phyloP scores from a whole-genome alignment of 2,329 filamentous ascomycete genomes.

The Aspergillus neoniger region DNA sequence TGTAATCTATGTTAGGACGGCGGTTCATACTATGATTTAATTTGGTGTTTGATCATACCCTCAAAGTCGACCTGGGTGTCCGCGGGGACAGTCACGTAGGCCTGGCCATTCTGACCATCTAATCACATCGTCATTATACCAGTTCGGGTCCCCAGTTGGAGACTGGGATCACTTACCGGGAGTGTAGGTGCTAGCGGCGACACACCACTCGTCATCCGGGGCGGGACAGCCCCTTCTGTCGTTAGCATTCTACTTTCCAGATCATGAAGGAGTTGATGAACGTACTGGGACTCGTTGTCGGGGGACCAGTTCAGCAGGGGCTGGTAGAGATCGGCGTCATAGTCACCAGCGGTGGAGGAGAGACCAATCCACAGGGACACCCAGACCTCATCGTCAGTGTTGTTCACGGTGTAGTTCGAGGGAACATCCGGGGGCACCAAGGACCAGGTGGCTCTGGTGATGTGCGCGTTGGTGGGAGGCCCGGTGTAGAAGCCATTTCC shows the following conservation, averaged over 20 bases:
- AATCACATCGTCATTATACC: background rate
- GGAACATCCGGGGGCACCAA: constrained; percentile 19
- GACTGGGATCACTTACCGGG: constrained; percentile 11
- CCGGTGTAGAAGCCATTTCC: constrained; percentile 24
- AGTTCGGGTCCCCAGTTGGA: background rate
- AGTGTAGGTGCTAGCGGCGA: constrained; percentile 24
- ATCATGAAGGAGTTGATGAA: background rate
- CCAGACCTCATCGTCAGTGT: constrained; percentile 17
- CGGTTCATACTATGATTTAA: too few species aligned
- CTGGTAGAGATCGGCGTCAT: constrained; percentile 18
- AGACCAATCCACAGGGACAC: constrained; percentile 23
- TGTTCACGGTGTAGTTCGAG: constrained; percentile 1
- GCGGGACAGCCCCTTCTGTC: constrained; percentile 18
- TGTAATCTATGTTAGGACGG: background rate
- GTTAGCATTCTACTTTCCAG: background rate
- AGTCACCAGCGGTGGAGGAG: constrained; percentile 13
- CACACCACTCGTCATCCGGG: constrained; percentile 19
- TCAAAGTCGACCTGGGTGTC: constrained; percentile 20
- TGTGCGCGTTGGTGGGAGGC: constrained; percentile 18
- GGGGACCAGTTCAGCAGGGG: constrained; percentile 24
- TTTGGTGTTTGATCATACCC: constrained; percentile 8
- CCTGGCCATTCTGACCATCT: constrained; percentile 21
- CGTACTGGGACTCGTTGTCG: constrained; percentile 22
- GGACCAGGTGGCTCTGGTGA: constrained; percentile 23
- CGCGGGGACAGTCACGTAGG: constrained; percentile 19